Base-by-base conservation (phyloP, 75 land plant species). In the Adiantum capillusveneris region DNA sequence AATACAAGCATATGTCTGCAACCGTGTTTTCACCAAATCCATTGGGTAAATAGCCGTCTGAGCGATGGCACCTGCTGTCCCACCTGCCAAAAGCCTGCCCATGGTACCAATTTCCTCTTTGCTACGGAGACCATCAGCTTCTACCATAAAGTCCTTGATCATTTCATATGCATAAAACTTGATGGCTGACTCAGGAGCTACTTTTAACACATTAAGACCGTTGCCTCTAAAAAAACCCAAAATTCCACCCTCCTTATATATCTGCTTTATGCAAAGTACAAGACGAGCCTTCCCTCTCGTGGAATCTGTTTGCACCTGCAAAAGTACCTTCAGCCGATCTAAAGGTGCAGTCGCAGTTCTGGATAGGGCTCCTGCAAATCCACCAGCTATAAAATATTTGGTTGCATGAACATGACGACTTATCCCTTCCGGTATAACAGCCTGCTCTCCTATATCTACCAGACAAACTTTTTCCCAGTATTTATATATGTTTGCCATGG, bases 181-280 rank as follows among this genome's bases (percentile, higher is more conserved):
- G 41, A 91, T 87, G 11, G 97, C 97, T 52, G 81, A 77, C 70
- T 91, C 97, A 34, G 97, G 97, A 14, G 93, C 85, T 2, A 91
- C 88, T 58, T 91, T 91, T 58, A 87, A 46, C 17, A 91, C 85
- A 75, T 91, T 91, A 41, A 91, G 58, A 0, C 97, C 97, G 73
- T 91, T 91, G 6, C 97, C 97, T 24, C 87, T 61, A 63, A 84
- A 91, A 65, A 81, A 87, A 0, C 81, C 97, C 55, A 73, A 25
- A 7, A 87, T 0, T 30, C 81, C 69, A 24, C 75, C 88, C 27
- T 81, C 79, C 36, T 61, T 77, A 67, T 79, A 84, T 24, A 91
- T 84, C 1, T 77, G 62, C 58, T 54, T 74, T 31, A 87, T 39
- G 17, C 89, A 84, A 16, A 75, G 80, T 20, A 75, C 14, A 56